Evolutionary conservation across 2,329 filamentous ascomycete species (phyloP).

Genomic region (Fusarium sp.): DNA sequence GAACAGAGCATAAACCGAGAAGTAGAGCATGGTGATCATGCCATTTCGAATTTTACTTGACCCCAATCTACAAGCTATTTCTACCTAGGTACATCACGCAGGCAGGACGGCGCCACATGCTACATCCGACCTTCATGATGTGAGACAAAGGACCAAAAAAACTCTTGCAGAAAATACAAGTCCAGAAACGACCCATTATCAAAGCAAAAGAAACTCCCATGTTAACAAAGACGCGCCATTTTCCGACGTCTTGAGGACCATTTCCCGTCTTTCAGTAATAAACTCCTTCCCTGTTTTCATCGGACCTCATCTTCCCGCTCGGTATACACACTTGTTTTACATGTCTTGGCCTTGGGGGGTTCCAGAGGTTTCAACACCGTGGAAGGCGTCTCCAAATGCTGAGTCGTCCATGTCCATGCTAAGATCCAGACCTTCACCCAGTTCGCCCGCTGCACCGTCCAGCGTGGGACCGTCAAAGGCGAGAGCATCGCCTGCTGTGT

Average conservation of each 20-base stretch:
- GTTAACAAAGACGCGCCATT: slow-evolving; percentile 44
- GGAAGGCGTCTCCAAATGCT: slow-evolving; percentile 87
- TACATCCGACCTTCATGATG: slow-evolving; percentile 6
- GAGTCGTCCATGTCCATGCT: slow-evolving; percentile 81
- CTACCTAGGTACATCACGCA: neutral
- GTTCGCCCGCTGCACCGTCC: slow-evolving; percentile 59
- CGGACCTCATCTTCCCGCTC: neutral
- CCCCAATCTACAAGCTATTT: slow-evolving; percentile 23
- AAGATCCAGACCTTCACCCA: slow-evolving; percentile 70
- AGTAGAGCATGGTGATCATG: slow-evolving; percentile 4
- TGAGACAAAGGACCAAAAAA: slow-evolving; percentile 25
- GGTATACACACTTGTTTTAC: slow-evolving; percentile 37
- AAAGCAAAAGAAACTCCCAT: slow-evolving; percentile 23
- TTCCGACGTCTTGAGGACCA: slow-evolving; percentile 43
- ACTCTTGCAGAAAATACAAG: slow-evolving; percentile 32
- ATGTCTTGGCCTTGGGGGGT: slow-evolving; percentile 56
- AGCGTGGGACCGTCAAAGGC: slow-evolving; percentile 73
- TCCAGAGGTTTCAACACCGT: slow-evolving; percentile 65
- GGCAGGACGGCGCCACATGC: slow-evolving; percentile 10
- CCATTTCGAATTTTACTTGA: slow-evolving; percentile 12
- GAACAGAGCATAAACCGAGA: neutral
- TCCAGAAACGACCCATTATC: slow-evolving; percentile 19
- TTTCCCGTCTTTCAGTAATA: slow-evolving; percentile 16
- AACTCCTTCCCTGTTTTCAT: slow-evolving; percentile 14
- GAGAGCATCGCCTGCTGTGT: slow-evolving; percentile 79